Base-by-base conservation (phyloP, 176 grass and related monocot genomes). In the Rhynchospora pubera region DNA sequence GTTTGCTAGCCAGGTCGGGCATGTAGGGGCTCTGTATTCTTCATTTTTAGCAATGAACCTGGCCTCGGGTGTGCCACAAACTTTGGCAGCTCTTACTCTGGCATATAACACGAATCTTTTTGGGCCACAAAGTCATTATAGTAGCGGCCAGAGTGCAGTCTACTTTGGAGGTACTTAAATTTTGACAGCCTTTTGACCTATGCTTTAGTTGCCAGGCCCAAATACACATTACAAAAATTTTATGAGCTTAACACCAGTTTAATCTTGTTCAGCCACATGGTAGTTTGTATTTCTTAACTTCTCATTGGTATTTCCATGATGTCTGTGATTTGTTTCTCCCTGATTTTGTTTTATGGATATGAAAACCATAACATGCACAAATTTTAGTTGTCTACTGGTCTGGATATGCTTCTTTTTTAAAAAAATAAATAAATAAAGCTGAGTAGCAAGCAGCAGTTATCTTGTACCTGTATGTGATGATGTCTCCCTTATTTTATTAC, bases 41-140 rank as follows among this genome's bases (percentile, higher is more conserved):
- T 91, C 94, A 23, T 94, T 90, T 87, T 85, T 97, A 75, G 91
- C 91, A 48, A 97, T 97, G 94, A 89, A 92, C 79, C 5, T 97
- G 46, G 91, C 83, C 0, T 91, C 91, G 23, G 94, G 89, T 83
- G 89, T 94, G 86, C 89, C 94, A 65, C 64, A 85, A 77, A 88
- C 79, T 10, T 80, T 90, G 10, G 89, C 94, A 13, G 89, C 91
- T 21, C 91, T 94, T 69, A 83, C 88, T 86, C 67, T 97, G 86
- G 91, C 86, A 62, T 94, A 90, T 80, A 92, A 89, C 80, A 94
- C 94, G 62, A 89, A 94, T 92, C 39, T 97, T 53, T 97, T 97
- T 71, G 94, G 90, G 66, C 70, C 91, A 15, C 65, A 90, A 67
- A 94, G 91, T 79, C 91, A 97, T 76, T 97, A 94, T 64, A 97